These are phyloP conservation scores for Pelagophyceae sp. DNA, from an alignment of 352 stramenopile species.

Conservation along the genomic window DNA sequence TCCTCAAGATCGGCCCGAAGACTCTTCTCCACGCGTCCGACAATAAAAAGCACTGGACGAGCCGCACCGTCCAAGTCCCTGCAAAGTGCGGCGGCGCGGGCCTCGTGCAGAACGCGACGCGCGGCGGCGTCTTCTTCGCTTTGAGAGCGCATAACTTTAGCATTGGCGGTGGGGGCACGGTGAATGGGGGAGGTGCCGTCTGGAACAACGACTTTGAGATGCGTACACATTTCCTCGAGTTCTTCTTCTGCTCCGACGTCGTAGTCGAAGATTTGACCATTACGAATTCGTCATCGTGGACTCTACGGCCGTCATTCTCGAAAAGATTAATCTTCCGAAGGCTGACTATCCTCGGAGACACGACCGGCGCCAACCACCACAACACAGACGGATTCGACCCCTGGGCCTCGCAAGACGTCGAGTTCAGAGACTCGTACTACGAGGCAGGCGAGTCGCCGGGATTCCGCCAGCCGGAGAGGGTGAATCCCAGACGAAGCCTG, in stretches of 20 bases:
- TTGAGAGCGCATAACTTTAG: background rate
- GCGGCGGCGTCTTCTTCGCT: background rate
- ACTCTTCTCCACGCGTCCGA: background rate
- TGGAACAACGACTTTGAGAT: background rate
- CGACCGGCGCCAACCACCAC: background rate
- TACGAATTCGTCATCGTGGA: background rate
- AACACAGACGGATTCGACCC: background rate
- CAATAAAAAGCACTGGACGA: background rate
- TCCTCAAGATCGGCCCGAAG: background rate
- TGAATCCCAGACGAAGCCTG: no score
- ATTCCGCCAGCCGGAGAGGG: no score
- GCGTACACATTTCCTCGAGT: background rate
- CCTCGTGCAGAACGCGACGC: background rate
- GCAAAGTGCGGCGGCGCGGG: background rate
- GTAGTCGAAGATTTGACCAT: background rate
- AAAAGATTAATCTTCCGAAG: background rate
- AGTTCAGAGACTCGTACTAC: background rate
- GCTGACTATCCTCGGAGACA: background rate
- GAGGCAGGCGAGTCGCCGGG: no score
- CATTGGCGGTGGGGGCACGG: background rate
- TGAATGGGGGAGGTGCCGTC: background rate
- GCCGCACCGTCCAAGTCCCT: background rate
- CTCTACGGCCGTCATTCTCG: background rate
- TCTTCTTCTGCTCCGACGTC: background rate
- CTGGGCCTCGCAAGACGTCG: background rate